phyloP scores from a whole-genome alignment of 305 asterid genomes.

The Solanum hybrid region DNA sequence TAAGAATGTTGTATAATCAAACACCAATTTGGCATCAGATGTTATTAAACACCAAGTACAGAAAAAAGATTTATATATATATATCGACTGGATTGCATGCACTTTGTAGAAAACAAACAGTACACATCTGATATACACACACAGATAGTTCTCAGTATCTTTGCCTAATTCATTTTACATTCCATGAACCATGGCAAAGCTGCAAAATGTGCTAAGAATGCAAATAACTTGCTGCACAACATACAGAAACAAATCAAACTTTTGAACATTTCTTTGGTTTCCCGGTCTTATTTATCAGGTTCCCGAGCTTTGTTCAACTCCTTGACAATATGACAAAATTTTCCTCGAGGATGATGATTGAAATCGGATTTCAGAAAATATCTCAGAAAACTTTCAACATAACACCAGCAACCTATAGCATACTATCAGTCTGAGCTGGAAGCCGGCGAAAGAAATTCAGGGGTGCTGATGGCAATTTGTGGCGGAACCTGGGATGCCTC shows the following conservation, averaged over 20 bases:
- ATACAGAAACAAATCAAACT: neutral
- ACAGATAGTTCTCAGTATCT: neutral
- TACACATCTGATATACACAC: neutral
- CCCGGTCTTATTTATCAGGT: neutral
- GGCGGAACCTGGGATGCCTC: slow-evolving; percentile 83
- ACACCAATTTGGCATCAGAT: neutral
- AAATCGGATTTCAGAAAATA: neutral
- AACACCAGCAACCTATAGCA: slow-evolving; percentile 35
- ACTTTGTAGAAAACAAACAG: neutral
- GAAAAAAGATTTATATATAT: neutral
- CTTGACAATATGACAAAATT: neutral
- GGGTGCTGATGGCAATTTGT: slow-evolving; percentile 59
- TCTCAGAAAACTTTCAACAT: neutral
- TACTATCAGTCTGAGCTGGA: slow-evolving; percentile 81
- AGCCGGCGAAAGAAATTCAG: slow-evolving; percentile 77
- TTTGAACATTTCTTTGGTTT: neutral
- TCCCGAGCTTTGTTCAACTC: neutral
- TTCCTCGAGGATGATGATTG: neutral
- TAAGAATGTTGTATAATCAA: neutral
- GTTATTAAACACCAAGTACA: neutral
- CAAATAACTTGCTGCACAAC: neutral
- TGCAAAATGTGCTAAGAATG: neutral
- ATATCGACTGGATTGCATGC: neutral
- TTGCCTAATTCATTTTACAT: neutral
- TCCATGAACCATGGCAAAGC: neutral